A percentile compares a stretch with the other conserved stretches of the same genome.
phyloP scores from a whole-genome alignment of 345 rosid species.

The Bretschneidera sinensis region DNA sequence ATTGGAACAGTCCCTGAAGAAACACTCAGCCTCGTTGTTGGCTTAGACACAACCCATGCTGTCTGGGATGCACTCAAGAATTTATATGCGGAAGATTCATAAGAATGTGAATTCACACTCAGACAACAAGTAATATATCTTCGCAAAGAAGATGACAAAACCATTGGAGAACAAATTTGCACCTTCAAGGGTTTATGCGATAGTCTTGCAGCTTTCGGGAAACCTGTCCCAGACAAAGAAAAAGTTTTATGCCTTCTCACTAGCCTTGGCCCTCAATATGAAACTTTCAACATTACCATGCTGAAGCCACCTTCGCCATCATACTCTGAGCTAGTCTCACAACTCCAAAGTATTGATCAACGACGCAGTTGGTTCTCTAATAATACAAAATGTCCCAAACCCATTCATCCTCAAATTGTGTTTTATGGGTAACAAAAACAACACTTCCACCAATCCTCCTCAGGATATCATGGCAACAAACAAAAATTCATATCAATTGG shows the following conservation, averaged over 20 bases:
- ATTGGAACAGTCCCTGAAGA: slow-evolving; percentile 13
- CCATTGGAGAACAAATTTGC: no score
- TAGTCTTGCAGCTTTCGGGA: not conserved
- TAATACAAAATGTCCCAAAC: not conserved
- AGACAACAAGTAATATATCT: slow-evolving; percentile 4
- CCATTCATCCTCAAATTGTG: not conserved
- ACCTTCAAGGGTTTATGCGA: no score
- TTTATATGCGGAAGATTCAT: slow-evolving; percentile 11
- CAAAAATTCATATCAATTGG: no score
- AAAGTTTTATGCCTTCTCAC: not conserved
- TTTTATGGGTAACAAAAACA: not conserved
- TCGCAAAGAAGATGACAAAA: no score
- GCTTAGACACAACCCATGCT: slow-evolving; percentile 5
- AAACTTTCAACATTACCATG: no score
- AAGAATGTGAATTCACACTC: slow-evolving; percentile 8
- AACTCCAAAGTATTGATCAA: slow-evolving; percentile 4
- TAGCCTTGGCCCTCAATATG: no score
- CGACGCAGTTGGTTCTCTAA: not conserved
- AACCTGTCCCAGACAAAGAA: not conserved
- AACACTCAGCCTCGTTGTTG: slow-evolving; percentile 7
- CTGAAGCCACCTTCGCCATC: no score
- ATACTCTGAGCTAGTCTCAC: no score
- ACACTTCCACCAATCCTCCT: no score
- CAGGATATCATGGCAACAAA: no score
- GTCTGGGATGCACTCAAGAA: slow-evolving; percentile 8